These are phyloP conservation scores for Diaporthe vaccinii DNA, from an alignment of 2,329 filamentous ascomycete species.

Conservation along the genomic window DNA sequence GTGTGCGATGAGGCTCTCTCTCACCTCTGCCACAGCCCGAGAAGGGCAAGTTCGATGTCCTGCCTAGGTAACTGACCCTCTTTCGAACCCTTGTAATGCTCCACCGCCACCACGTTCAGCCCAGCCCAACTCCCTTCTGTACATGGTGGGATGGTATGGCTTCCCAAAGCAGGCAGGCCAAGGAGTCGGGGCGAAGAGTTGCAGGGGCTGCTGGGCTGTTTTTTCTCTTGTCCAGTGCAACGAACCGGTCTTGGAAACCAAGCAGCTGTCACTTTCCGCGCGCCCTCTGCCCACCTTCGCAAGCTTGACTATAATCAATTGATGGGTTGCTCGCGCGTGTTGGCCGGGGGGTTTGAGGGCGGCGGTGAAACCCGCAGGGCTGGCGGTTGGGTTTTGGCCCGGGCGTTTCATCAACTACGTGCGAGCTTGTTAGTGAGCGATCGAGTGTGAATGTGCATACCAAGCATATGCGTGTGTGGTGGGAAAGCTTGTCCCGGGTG, in stretches of 20 bases:
- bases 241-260: neutral
- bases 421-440: neutral
- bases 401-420: constrained; percentile 11
- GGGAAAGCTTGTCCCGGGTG: neutral
- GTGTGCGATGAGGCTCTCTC: constrained; percentile 1
- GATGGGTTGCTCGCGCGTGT: neutral
- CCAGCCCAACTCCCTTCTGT: neutral
- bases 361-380: constrained; percentile 16
- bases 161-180: neutral
- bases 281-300: constrained; percentile 1
- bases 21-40: too few relatives aligned
- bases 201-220: neutral
- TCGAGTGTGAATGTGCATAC: neutral
- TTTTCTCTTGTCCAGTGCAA: neutral
- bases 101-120: too few relatives aligned
- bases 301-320: constrained; percentile 10
- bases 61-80: neutral
- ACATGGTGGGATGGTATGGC: neutral
- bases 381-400: neutral
- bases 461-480: neutral
- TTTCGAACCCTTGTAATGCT: neutral
- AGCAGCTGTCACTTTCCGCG: neutral
- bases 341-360: neutral
- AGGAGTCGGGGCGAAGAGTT: neutral
- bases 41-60: too few relatives aligned